Evolutionary conservation across 805 yeast genomes (phyloP), one percentile per base, ranked within the genome.

Genomic region (Candida andamanensis): DNA sequence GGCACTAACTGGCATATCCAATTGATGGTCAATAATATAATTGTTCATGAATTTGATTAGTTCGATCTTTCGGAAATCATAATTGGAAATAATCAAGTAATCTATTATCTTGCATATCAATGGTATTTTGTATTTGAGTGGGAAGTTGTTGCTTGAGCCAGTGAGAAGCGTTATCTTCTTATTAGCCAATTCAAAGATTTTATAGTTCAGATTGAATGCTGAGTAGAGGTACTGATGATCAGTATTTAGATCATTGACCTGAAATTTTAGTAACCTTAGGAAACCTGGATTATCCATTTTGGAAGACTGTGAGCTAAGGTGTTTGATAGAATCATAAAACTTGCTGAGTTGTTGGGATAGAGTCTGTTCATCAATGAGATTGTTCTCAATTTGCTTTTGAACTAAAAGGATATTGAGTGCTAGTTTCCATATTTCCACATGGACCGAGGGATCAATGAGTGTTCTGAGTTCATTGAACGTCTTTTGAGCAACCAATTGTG

Each of bases 21-120:
- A 25, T 17, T 30, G 24, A 17, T 30, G 17, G 24, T 24, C 24
- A 12, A 16, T 15, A 5, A 32, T 22, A 15, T 33, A 31, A 12
- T 14, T 26, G 8, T 17, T 17, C 17, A 33, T 27, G 28, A 30
- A 57, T 16, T 34, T 40, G 12, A 44, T 26, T 8, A 60, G 44
- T 16, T 52, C 52, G 16, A 39, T 33, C 28, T 51, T 58, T 27
- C 67, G 46, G 35, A 56, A 61, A 37, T 63, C 68, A 19, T 56
- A 47, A 23, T 54, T 56, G 13, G 61, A 48, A 5, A 61, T 39
- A n/a, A 63, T 30, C 29, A 50, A 48, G 19, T 50, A 48, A 17
- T 58, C 54, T 28, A 61, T 37, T 15, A 60, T 51, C 38, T 64
- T 64, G 15, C 41, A 26, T 19, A 47, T 40, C 17, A 60, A 24